Conservation (phyloP, 1,284 basidiomycete genomes). For the Singerocomus rubriflavus region DNA sequence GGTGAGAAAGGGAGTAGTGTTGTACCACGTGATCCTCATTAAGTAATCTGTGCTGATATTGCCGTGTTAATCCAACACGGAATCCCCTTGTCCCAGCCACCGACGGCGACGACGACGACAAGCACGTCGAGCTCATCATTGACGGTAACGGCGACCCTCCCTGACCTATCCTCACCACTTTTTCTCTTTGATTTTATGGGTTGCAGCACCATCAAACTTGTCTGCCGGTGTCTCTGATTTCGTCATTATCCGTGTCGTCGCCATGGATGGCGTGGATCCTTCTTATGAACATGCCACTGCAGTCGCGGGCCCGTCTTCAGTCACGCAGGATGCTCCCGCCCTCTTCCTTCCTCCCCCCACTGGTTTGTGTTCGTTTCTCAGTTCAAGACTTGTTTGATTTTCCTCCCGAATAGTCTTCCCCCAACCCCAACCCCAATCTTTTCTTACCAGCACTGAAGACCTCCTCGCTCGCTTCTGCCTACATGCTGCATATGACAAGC, state of each 20-base stretch:
- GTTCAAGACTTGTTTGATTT: conserved; percentile 11
- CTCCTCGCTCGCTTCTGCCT: conserved; percentile 67
- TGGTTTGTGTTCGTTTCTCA: conserved; percentile 19
- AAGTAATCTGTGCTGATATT: conserved; percentile 32
- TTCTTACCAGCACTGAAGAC: conserved; percentile 70
- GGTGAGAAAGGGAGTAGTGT: neutral
- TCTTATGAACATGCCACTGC: conserved; percentile 25
- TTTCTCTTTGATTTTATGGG: conserved; percentile 21
- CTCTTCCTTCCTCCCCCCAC: conserved; percentile 30
- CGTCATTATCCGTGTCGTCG: conserved; percentile 17
- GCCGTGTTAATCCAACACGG: conserved; percentile 32
- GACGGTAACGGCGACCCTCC: conserved; percentile 27
- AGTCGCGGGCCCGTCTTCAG: conserved; percentile 33
- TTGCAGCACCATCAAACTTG: conserved; percentile 4
- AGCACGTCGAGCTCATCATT: conserved; percentile 28
- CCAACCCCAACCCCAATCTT: conserved; percentile 37
- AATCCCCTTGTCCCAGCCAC: conserved; percentile 37
- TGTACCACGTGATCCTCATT: conserved; percentile 25
- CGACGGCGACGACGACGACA: conserved; percentile 31
- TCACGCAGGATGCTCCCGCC: conserved; percentile 22
- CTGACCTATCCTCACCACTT: neutral
- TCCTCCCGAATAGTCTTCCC: conserved; percentile 30
- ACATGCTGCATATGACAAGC: conserved; percentile 68
- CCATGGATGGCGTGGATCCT: conserved; percentile 30
- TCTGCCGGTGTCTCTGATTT: conserved; percentile 28